A percentile compares a stretch with the other conserved stretches of the same genome.
phyloP scores from a whole-genome alignment of 352 stramenopile genomes.

The Phytophthora nicotianae region DNA sequence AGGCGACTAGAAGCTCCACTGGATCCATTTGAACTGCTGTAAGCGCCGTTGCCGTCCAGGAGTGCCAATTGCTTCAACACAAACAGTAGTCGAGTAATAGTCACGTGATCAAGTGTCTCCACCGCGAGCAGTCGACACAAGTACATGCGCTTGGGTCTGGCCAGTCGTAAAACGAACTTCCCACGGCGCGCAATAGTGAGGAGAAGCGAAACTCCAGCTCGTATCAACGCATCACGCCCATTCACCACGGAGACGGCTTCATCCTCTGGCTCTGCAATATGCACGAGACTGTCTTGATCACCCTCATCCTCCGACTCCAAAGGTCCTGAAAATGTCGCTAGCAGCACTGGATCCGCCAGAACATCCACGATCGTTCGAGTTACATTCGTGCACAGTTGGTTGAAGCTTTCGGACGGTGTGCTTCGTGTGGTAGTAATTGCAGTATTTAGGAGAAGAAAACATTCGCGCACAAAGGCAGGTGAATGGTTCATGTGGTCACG shows the following conservation, averaged over 20 bases:
- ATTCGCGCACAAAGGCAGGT: slow-evolving; percentile 67
- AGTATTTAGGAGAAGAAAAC: slow-evolving; percentile 76
- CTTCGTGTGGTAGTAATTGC: slow-evolving; percentile 74
- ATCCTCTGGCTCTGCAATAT: slow-evolving; percentile 56
- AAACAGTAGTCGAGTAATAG: slow-evolving; percentile 60
- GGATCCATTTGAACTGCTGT: slow-evolving; percentile 3
- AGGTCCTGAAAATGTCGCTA: slow-evolving; percentile 51
- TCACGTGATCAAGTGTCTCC: slow-evolving; percentile 80
- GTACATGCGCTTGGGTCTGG: slow-evolving; percentile 74
- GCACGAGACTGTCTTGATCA: slow-evolving; percentile 26
- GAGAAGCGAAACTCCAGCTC: slow-evolving; percentile 71
- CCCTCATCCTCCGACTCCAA: slow-evolving; percentile 33
- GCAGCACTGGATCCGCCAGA: slow-evolving; percentile 57
- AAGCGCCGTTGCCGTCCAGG: slow-evolving; percentile 35
- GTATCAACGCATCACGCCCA: slow-evolving; percentile 65
- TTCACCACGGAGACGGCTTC: slow-evolving; percentile 67
- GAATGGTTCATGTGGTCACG: slow-evolving; percentile 70
- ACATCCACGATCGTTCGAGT: slow-evolving; percentile 60
- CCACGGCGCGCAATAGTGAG: slow-evolving; percentile 68
- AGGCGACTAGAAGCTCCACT: slow-evolving; percentile 7
- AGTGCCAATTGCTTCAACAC: slow-evolving; percentile 71
- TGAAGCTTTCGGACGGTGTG: slow-evolving; percentile 65
- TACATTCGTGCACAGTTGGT: slow-evolving; percentile 55
- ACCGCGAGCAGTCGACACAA: slow-evolving; percentile 75
- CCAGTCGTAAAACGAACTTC: slow-evolving; percentile 68